These are phyloP conservation scores for Penicillium crustosum DNA, from an alignment of 2,329 filamentous ascomycete species.

Conservation along the genomic window DNA sequence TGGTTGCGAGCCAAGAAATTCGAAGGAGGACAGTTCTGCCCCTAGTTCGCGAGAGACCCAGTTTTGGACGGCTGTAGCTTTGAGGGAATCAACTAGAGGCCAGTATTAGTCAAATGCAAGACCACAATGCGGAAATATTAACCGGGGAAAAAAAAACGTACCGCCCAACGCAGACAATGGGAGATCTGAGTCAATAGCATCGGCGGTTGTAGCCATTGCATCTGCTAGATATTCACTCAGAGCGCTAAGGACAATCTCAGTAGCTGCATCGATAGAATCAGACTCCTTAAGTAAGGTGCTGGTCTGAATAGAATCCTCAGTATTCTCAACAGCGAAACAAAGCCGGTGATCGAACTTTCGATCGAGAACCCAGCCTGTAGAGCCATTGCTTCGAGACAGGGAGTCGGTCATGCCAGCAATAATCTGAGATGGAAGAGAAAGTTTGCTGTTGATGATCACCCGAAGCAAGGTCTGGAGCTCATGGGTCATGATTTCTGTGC, in stretches of 20 bases:
- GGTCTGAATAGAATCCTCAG: constrained; percentile 6
- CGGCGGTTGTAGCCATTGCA: constrained; percentile 23
- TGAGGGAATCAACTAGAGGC: constrained; percentile 23
- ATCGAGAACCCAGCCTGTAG: constrained; percentile 19
- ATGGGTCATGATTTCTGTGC: constrained; percentile 20
- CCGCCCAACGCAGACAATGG: constrained; percentile 24
- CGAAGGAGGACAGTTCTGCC: constrained; percentile 24
- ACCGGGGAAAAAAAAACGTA: constrained; percentile 1
- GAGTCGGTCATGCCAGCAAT: constrained; percentile 23
- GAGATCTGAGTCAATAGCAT: constrained; percentile 22
- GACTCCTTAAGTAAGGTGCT: constrained; percentile 12
- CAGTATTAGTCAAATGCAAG: constrained; percentile 3
- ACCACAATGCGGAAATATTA: background rate
- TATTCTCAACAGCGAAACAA: constrained; percentile 7
- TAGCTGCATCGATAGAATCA: constrained; percentile 11
- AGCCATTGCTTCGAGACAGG: constrained; percentile 16
- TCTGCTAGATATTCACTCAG: constrained; percentile 22
- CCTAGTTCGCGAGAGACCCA: constrained; percentile 25
- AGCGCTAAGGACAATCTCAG: constrained; percentile 14
- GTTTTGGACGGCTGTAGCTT: constrained; percentile 24
- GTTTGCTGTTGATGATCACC: constrained; percentile 19
- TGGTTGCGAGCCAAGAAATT: constrained; percentile 24
- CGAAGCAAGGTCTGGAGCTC: constrained; percentile 21
- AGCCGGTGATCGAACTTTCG: constrained; percentile 26
- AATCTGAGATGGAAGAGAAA: constrained; percentile 18